Percentiles rank a stretch among this genome's conserved stretches.
Evolutionary conservation across 352 stramenopile species (phyloP).

Genomic region (Globisporangium abappressorium): DNA sequence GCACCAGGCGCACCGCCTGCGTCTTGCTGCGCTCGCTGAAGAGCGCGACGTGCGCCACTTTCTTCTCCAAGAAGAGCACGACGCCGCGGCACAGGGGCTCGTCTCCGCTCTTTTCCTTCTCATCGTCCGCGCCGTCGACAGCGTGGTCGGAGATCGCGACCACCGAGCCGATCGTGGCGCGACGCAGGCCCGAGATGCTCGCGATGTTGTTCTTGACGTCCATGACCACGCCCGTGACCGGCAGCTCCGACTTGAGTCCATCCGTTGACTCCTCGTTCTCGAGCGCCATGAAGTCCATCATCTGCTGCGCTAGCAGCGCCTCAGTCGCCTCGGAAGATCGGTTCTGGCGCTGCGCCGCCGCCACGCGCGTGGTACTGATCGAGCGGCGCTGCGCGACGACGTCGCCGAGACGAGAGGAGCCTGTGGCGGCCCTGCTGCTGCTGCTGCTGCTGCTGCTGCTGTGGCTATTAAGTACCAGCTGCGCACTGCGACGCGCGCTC

Average conservation of each 20-base stretch:
- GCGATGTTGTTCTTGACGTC: constrained; percentile 72
- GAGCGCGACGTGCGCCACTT: constrained; percentile 55
- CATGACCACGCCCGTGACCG: constrained; percentile 50
- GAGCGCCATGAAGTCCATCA: constrained; percentile 63
- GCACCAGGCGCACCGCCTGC: constrained; percentile 25
- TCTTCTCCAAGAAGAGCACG: constrained; percentile 62
- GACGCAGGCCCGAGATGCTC: constrained; percentile 66
- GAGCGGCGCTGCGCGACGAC: background rate
- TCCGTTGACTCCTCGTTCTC: constrained; percentile 22
- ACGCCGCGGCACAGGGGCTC: constrained; percentile 36
- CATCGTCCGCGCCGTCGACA: constrained; percentile 5
- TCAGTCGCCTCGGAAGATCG: constrained; percentile 42
- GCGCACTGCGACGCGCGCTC: background rate
- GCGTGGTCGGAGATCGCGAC: constrained; percentile 37
- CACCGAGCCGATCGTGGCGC: constrained; percentile 71
- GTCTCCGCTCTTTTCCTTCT: background rate
- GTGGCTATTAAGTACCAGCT: background rate
- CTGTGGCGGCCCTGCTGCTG: background rate
- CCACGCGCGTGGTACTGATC: constrained; percentile 21
- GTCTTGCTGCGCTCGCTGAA: constrained; percentile 30
- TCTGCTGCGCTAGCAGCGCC: constrained; percentile 59
- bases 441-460: background rate
- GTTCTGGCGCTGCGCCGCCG: constrained; percentile 15
- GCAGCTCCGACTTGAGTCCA: constrained; percentile 23
- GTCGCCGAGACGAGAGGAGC: background rate